Percentiles rank a stretch among this genome's conserved stretches.
Conservation (phyloP, 345 rosid species). For the Murraya paniculata region DNA sequence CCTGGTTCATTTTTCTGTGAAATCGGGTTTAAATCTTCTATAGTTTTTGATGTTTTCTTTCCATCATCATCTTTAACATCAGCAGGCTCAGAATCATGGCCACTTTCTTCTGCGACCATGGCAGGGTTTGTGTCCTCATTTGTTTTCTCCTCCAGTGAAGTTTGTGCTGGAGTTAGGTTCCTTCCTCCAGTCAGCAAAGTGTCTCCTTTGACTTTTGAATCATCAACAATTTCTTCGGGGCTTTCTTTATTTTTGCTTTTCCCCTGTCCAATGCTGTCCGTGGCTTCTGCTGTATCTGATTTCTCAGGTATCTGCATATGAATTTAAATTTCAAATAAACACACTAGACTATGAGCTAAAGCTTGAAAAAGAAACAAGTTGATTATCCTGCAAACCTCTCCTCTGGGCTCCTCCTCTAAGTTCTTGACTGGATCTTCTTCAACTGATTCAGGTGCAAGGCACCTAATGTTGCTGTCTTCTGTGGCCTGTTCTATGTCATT, state of each 20-base stretch:
- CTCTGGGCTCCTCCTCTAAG: not conserved
- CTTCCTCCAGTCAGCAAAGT: not conserved
- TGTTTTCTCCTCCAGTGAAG: not conserved
- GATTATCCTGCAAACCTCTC: slow-evolving; percentile 17
- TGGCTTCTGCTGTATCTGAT: not conserved
- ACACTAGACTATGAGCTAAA: not conserved
- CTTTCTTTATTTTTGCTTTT: slow-evolving; percentile 9
- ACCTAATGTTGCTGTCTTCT: not conserved
- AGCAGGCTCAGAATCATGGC: not conserved
- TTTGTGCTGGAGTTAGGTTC: not conserved
- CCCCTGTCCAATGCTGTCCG: slow-evolving; percentile 15
- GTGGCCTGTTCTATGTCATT: slow-evolving; percentile 5
- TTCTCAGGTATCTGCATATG: slow-evolving; percentile 17
- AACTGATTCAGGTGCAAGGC: slow-evolving; percentile 6
- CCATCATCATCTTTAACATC: not conserved
- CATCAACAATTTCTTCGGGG: not conserved
- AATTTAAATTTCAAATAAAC: not conserved
- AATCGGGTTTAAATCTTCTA: slow-evolving; percentile 6
- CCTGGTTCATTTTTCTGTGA: not conserved
- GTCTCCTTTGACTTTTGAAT: slow-evolving; percentile 8
- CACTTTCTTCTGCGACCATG: not conserved
- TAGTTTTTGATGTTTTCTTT: not conserved
- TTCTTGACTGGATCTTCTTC: slow-evolving; percentile 4
- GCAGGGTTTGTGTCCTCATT: not conserved
- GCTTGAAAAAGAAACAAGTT: not conserved